Base-by-base conservation (phyloP, 441 rosid genomes). In the Populus trichocarpa region DNA sequence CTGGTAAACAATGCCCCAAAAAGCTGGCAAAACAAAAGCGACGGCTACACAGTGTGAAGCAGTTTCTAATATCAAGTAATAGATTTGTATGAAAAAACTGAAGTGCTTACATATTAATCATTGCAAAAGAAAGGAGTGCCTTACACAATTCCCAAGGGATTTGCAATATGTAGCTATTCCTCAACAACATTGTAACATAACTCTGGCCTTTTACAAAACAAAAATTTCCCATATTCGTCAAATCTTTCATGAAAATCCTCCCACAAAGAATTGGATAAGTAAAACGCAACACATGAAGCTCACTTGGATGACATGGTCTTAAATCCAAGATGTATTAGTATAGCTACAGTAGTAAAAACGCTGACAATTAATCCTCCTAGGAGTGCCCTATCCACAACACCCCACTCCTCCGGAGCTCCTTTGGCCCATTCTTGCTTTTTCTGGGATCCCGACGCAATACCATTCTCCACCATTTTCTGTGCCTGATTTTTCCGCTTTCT, bases 321-420 rank as follows among this genome's bases (percentile, higher is more conserved):
- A 76, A 67, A 83, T 4, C 91, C 89, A 25, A 93, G 78, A 83
- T 84, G 83, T 20, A 89, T 69, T 12, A 91, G 66, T 70, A 90
- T 38, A 65, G 88, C 90, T 57, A 87, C 63, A 78, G 90, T 84
- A 40, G 89, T 85, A 36, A 93, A 78, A 72, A 88, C 76, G 87
- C 93, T 88, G 80, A 92, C 77, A 67, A 90, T 53, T 70, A 90
- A 83, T 77, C 98, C 95, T 72, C 89, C 92, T 30, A 92, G 40
- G 73, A 91, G 90, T 80, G 86, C 89, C 79, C 83, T 86, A 74
- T 91, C 95, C 25, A 89, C 71, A 8, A 74, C 59, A 68, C 85
- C 87, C 95, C 91, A 90, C 5, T 80, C 33, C 14, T 68, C 79
- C 67, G 30, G 28, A 36, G 76, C 82, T 80, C 80, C 78, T 61